Evolutionary conservation across 345 rosid species (phyloP).

Genomic region (Lepidium sativum): DNA sequence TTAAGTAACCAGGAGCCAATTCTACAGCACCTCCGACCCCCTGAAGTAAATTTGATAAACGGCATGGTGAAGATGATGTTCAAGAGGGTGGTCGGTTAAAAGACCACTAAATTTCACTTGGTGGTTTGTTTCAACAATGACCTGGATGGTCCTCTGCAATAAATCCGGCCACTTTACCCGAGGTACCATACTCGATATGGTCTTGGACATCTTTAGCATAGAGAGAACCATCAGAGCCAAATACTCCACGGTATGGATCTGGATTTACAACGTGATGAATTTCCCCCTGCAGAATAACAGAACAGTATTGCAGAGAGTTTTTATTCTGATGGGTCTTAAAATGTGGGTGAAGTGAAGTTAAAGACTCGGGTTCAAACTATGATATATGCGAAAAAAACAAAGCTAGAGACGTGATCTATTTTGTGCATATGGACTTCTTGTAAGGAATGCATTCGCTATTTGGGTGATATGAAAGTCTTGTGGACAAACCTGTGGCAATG

Average conservation of each 20-base stretch:
- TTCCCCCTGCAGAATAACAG: constrained; percentile 55
- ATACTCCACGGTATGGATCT: constrained; percentile 75
- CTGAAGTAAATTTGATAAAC: too few species aligned
- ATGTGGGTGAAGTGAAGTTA: not conserved
- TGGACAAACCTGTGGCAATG: constrained; percentile 71
- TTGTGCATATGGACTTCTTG: too few species aligned
- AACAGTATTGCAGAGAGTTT: not conserved
- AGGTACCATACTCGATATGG: constrained; percentile 82
- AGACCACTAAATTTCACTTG: not conserved
- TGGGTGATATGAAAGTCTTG: not conserved
- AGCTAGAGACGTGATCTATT: not conserved
- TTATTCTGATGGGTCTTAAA: not conserved
- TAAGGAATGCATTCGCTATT: not conserved
- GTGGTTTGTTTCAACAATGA: constrained; percentile 5
- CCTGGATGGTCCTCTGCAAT: constrained; percentile 96
- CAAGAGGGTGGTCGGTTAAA: not conserved
- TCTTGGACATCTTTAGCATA: constrained; percentile 90
- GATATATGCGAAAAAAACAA: too few species aligned
- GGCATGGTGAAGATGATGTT: not conserved
- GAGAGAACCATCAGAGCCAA: constrained; percentile 72
- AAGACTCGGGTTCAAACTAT: not conserved
- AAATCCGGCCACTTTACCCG: constrained; percentile 89
- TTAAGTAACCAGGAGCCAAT: constrained; percentile 87
- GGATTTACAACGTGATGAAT: constrained; percentile 89
- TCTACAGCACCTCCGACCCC: constrained; percentile 98